These are phyloP conservation scores for Hypoxylon fragiforme DNA, from an alignment of 495 filamentous ascomycete genomes.

Conservation along the genomic window DNA sequence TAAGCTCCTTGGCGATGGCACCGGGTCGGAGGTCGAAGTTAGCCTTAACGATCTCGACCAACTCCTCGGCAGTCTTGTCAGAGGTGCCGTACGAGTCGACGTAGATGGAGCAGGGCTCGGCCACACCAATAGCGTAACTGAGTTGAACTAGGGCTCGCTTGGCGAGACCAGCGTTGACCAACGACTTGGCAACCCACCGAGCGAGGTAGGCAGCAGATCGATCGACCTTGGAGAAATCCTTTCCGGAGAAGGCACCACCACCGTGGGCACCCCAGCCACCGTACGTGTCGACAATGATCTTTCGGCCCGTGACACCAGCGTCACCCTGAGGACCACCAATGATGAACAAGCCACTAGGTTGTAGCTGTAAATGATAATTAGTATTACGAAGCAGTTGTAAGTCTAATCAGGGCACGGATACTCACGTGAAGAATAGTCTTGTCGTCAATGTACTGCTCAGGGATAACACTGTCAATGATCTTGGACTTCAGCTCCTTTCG, in stretches of 20 bases:
- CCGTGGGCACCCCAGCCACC: constrained; percentile 99
- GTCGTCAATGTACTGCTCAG: constrained; percentile 87
- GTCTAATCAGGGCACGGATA: no score
- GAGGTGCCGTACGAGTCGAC: constrained; percentile 86
- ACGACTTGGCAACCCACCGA: constrained; percentile 98
- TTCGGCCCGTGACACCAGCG: constrained; percentile 96
- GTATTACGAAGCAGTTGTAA: neutral
- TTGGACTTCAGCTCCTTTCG: constrained; percentile 96
- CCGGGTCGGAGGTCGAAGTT: constrained; percentile 98
- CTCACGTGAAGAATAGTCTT: constrained; percentile 89
- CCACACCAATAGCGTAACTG: constrained; percentile 98
- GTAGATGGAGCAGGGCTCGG: constrained; percentile 91
- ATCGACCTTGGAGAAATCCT: constrained; percentile 99
- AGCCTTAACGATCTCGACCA: constrained; percentile 87
- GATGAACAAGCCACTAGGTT: constrained; percentile 98
- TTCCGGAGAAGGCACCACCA: constrained; percentile 99
- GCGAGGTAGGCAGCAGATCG: constrained; percentile 96
- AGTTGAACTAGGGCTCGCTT: constrained; percentile 95
- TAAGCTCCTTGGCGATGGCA: constrained; percentile 97
- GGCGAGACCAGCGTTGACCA: constrained; percentile 83
- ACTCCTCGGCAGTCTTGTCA: constrained; percentile 70
- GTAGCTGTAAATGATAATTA: constrained; percentile 60
- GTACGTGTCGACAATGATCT: constrained; percentile 99
- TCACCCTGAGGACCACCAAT: constrained; percentile 99
- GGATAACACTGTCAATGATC: constrained; percentile 94